phyloP scores from a whole-genome alignment of 2,329 filamentous ascomycete genomes.

The Colletotrichum viniferum region DNA sequence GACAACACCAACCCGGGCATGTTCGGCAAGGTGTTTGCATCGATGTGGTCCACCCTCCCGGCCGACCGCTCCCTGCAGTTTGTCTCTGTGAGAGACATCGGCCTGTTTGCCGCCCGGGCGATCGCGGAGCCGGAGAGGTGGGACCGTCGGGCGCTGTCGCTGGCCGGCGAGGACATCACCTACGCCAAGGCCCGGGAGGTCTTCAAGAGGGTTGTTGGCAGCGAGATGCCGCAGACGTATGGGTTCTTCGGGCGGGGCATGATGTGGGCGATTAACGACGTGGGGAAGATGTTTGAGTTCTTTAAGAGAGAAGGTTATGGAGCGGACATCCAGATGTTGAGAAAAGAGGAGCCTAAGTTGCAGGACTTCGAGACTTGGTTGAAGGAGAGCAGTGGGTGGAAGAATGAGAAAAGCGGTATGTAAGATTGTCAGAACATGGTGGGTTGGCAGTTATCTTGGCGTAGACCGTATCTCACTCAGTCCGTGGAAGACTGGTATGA shows the following conservation, averaged over 20 bases:
- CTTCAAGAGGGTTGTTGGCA: conserved; percentile 10
- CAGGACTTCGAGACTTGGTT: conserved; percentile 28
- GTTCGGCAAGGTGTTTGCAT: conserved; percentile 31
- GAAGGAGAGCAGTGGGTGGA: conserved; percentile 27
- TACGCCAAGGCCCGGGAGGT: conserved; percentile 14
- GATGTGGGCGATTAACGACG: conserved; percentile 21
- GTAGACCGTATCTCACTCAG: background rate
- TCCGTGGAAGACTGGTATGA: background rate
- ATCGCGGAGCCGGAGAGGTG: conserved; percentile 20
- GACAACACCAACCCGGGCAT: conserved; percentile 30
- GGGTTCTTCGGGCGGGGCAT: conserved; percentile 13
- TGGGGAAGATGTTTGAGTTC: conserved; percentile 23
- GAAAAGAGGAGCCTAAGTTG: conserved; percentile 18
- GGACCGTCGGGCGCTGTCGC: conserved; percentile 16
- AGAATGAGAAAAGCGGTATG: background rate
- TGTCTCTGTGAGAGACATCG: conserved; percentile 30
- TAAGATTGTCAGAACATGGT: background rate
- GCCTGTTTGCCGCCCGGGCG: conserved; percentile 23
- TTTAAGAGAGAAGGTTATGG: conserved; percentile 19
- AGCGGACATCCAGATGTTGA: conserved; percentile 15
- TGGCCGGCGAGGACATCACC: conserved; percentile 22
- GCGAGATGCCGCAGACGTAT: conserved; percentile 18
- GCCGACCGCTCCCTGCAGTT: conserved; percentile 27
- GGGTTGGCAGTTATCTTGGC: background rate
- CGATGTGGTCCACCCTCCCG: conserved; percentile 29